Base-by-base conservation (phyloP, 768 basidiomycete species). In the Mycena venus region DNA sequence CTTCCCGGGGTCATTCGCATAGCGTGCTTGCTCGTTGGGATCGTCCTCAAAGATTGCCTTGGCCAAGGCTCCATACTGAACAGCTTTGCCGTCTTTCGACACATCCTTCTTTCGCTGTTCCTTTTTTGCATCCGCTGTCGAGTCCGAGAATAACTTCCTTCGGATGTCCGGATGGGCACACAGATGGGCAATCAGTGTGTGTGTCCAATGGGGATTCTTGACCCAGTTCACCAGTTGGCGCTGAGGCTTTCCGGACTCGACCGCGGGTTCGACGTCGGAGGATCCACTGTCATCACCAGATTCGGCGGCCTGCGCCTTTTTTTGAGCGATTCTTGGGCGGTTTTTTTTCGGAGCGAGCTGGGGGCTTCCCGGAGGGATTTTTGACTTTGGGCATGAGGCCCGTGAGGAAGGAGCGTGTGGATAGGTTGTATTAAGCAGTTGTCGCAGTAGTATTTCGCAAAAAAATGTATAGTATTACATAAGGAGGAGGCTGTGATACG, bases 101-200 rank as follows among this genome's bases (percentile, higher is more conserved):
- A 59, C 59, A 1, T 27, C 23, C 60, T 81, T 82, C 17, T 31
- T 19, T 8, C 77, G 69, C 17, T 69, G 71, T 42, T 79, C 76
- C 47, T 78, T 78, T 25, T 74, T 77, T 17, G 80, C 82, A 44
- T 79, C 74, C 0, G 74, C 70, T 10, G 78, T 81, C 1, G 79
- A 80, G 71, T 83, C 81, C 5, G 80, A 82, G 62, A 84, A 84
- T 0, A 82, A 61, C 49, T 61, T 61, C 19, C 40, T 59, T 17
- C 59, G 59, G 15, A 70, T 49, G 7, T 23, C 47, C 1, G 77
- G 63, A 49, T 81, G 51, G 19, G 77, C 68, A 10, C 56, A 73
- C 15, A 80, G 75, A 56, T 81, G 80, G 1, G 64, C 63, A 29
- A 66, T 34, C 1, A 62, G 14, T 3, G 19, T 15, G 56, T 66